Evolutionary conservation across 768 basidiomycete species (phyloP), one percentile per base, ranked within the genome.

Genomic region (Xerocomellus chrysenteron): DNA sequence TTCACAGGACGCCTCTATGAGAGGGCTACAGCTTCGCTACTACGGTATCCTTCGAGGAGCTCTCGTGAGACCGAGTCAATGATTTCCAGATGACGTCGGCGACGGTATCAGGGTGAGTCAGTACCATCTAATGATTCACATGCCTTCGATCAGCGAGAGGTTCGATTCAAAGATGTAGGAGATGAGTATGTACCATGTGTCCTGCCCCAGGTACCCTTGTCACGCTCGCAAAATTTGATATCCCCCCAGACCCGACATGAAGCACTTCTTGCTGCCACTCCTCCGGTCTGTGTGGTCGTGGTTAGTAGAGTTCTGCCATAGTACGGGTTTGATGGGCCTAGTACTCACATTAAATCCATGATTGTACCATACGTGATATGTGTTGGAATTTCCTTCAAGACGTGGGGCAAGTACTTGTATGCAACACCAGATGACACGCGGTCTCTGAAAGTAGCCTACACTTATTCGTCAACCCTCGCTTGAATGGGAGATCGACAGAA

Each of bases 361-460:
- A 13, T 2, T n/a, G 16, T n/a, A 7, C 47, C 60, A n/a, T 45
- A 50, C 9, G 21, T 43, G 43, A 57, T 57, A 9, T 61, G 56
- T 1, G 51, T 53, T 3, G 51, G 51, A 14, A 47, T 47, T 5
- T 42, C 11, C 3, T 47, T 53, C 44, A 57, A 11, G 2, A 50
- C 2, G 13, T 56, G 32, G 16, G 39, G 46, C 11, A 60, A 17
- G 26, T 30, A 2, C 26, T 19, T 50, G 13, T 50, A 46, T 24
- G n/a, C 26, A 5, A 28, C 2, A 3, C 2, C 26, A 28, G 2
- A 28, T 28, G 26, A 28, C 26, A 28, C 2, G 26, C 26, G 5
- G 3, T 3, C 26, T 28, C 26, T 28, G 3, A 28, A 28, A 28
- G 26, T 28, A 3, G 26, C 26, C 26, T 28, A 3, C 26, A 28